Conservation (phyloP, 1,284 basidiomycete genomes). For the Retiboletus flavoniger region DNA sequence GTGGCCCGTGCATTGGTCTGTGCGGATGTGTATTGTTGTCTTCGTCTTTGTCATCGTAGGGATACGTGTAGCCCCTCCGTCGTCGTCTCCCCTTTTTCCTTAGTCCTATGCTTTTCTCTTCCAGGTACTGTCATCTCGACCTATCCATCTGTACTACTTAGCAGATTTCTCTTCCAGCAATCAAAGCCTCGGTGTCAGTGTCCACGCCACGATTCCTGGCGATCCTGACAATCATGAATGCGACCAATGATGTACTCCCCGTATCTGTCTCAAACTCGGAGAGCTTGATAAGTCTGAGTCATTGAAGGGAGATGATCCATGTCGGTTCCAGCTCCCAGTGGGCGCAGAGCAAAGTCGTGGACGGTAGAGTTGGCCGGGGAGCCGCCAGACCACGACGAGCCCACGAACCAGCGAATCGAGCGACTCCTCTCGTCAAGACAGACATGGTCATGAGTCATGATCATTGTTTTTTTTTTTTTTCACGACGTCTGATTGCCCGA, state of each 20-base stretch:
- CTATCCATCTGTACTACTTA: no score
- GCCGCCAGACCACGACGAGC: slow-evolving; percentile 32
- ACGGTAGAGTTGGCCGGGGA: slow-evolving; percentile 22
- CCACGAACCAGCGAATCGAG: slow-evolving; percentile 23
- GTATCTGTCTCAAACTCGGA: slow-evolving; percentile 84
- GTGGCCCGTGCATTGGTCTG: no score
- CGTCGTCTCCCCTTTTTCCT: no score
- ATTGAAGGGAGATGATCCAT: slow-evolving; percentile 62
- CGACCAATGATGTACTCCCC: slow-evolving; percentile 64
- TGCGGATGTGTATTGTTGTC: no score
- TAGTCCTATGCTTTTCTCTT: no score
- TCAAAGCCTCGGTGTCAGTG: no score
- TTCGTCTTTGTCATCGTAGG: no score
- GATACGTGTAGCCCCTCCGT: no score
- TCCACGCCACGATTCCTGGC: no score
- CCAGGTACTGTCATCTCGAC: no score
- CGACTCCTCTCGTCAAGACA: background rate
- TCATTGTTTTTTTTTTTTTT: background rate
- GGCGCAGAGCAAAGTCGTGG: slow-evolving; percentile 21
- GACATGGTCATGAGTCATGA: background rate
- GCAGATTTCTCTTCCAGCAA: no score
- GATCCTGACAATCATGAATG: background rate
- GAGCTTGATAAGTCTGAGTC: slow-evolving; percentile 68
- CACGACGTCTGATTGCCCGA: slow-evolving; percentile 38
- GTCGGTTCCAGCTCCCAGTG: slow-evolving; percentile 48